Conservation (phyloP, 2,329 filamentous ascomycete species). For the Cladosporium sp. region DNA sequence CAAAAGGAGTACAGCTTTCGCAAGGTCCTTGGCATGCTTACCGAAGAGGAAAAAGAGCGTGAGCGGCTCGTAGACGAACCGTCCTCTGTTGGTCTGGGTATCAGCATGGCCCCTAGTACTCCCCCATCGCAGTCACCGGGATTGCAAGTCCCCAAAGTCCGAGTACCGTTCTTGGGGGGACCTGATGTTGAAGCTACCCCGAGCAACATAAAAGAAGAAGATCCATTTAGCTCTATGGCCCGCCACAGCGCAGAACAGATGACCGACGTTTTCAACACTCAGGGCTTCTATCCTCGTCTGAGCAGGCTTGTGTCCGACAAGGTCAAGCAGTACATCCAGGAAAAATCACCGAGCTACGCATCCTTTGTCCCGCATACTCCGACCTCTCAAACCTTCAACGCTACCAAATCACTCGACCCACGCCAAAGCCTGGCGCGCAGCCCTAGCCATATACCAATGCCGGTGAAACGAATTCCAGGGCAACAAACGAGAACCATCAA, state of each 20-base stretch:
- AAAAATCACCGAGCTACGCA: neutral
- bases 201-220: neutral
- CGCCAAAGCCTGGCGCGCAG: neutral
- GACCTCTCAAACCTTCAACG: neutral
- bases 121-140: too few species aligned
- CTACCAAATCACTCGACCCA: neutral
- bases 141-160: neutral
- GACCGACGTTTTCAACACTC: conserved; percentile 2
- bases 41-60: conserved; percentile 1
- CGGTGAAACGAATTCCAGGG: neutral
- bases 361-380: neutral
- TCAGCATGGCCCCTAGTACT: neutral
- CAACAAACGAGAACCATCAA: neutral
- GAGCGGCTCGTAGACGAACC: neutral
- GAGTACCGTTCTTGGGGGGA: neutral
- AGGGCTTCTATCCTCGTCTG: conserved; percentile 5
- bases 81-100: neutral
- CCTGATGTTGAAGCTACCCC: neutral
- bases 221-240: neutral
- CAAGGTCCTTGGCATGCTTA: conserved; percentile 5
- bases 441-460: too few species aligned
- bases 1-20: conserved; percentile 6
- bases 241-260: neutral
- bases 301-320: conserved; percentile 6
- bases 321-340: conserved; percentile 1